phyloP scores from a whole-genome alignment of 2,329 filamentous ascomycete genomes.

The Mollisiaceae sp. region DNA sequence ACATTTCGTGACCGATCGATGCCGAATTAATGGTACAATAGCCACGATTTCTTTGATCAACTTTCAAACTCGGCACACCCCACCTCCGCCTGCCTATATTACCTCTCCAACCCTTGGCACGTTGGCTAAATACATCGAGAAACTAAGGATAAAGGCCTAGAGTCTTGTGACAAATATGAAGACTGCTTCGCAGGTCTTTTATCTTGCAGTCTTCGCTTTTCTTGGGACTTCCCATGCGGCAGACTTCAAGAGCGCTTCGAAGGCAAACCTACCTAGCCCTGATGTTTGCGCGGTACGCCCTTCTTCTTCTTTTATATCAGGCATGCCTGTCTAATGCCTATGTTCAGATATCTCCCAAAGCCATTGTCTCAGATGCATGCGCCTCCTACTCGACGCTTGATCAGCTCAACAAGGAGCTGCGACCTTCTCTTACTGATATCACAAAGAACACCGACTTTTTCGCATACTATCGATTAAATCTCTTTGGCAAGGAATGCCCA shows the following conservation, averaged over 20 bases:
- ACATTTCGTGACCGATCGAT: background rate
- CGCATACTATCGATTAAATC: conserved; percentile 92
- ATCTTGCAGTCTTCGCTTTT: conserved; percentile 65
- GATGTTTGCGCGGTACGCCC: conserved; percentile 46
- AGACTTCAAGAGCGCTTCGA: conserved; percentile 42
- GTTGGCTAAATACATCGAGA: conserved; percentile 27
- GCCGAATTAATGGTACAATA: conserved; percentile 24
- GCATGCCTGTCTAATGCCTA: conserved; percentile 42
- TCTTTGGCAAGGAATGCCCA: conserved; percentile 92
- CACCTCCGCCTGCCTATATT: conserved; percentile 16
- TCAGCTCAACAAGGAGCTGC: conserved; percentile 76
- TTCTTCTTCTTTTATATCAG: conserved; percentile 38
- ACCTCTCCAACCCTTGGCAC: conserved; percentile 10
- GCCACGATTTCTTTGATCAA: conserved; percentile 22
- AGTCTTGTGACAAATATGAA: conserved; percentile 50
- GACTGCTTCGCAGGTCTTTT: conserved; percentile 60
- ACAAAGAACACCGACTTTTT: conserved; percentile 95
- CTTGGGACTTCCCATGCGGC: conserved; percentile 53
- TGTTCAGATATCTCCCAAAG: conserved; percentile 79
- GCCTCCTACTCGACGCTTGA: conserved; percentile 93
- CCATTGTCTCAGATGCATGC: conserved; percentile 93
- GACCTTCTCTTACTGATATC: conserved; percentile 78
- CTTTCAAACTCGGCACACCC: conserved; percentile 12
- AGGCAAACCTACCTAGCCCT: conserved; percentile 44
- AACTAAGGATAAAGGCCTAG: conserved; percentile 29